Base-by-base conservation (phyloP, 305 asterid species). In the Fraxinus sp. region DNA sequence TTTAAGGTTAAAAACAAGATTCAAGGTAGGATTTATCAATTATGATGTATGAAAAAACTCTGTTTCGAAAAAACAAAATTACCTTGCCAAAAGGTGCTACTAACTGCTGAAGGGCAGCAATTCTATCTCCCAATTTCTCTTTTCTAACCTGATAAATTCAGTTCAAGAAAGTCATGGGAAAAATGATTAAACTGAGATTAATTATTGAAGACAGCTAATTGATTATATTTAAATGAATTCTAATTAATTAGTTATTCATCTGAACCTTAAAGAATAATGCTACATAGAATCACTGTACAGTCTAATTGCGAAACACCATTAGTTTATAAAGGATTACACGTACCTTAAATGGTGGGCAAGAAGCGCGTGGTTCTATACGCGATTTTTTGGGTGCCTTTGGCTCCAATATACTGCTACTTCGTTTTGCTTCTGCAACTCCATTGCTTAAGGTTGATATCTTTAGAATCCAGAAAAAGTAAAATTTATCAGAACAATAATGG, bases 21-120 rank as follows among this genome's bases (percentile, higher is more conserved):
- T 7, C 68, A 57, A 18, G 28, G 10, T 5, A 18, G 10, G 24
- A 1, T n/a, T 55, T 57, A 5, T 16, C 0, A 18, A 59, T 18
- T n/a, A 59, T 20, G 30, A 59, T 22, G 24, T 22, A 22, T 22
- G 24, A 22, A 22, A 22, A 22, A 22, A 22, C 24, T 22, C 24
- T 22, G 24, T 22, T 22, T 22, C 24, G 24, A 22, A 22, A 22
- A 22, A 22, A 22, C 24, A 22, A 22, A 22, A 22, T 22, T 91
- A 94, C 98, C 97, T 94, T 94, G 88, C 98, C 98, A 85, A 93
- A 94, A 83, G 98, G 98, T 75, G 98, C 97, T 33, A 94, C 98
- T 72, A 94, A 79, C 85, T 94, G 97, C 84, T 94, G 98, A 84
- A 94, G 98, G 55, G 97, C 92, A 52, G 97, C 93, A 84, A 94